phyloP scores from a whole-genome alignment of 176 grass and related monocot species.

The Secale cereale region DNA sequence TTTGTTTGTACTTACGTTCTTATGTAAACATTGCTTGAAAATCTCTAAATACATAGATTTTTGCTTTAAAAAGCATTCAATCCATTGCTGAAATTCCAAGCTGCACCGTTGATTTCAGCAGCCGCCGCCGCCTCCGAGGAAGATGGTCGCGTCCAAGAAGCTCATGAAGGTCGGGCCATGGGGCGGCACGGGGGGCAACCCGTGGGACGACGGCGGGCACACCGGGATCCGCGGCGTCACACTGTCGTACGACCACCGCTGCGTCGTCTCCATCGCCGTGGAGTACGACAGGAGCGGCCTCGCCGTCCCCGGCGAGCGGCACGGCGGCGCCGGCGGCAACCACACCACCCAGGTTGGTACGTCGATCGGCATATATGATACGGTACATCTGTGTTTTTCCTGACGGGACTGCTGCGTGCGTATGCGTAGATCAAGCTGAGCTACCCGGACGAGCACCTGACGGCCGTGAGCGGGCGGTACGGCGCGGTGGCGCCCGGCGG shows the following conservation, averaged over 20 bases:
- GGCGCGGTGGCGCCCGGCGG: slow-evolving; percentile 7
- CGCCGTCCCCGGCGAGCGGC: slow-evolving; percentile 29
- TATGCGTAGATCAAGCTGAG: slow-evolving; percentile 23
- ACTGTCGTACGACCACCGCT: slow-evolving; percentile 36
- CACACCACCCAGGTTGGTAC: slow-evolving; percentile 33
- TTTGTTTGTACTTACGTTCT: not conserved
- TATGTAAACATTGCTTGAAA: not conserved
- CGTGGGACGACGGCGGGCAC: slow-evolving; percentile 50
- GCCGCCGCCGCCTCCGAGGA: slow-evolving; percentile 8
- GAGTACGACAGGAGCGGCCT: slow-evolving; percentile 38
- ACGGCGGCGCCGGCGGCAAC: slow-evolving; percentile 27
- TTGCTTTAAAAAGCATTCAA: not conserved
- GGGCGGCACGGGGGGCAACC: slow-evolving; percentile 38
- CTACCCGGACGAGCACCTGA: slow-evolving; percentile 44
- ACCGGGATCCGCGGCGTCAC: slow-evolving; percentile 42
- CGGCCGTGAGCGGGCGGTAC: slow-evolving; percentile 36
- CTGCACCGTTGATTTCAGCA: not conserved
- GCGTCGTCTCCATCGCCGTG: slow-evolving; percentile 26
- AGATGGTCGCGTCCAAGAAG: slow-evolving; percentile 43
- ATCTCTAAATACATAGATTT: not conserved
- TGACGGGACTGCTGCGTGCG: not conserved
- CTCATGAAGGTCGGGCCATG: slow-evolving; percentile 50
- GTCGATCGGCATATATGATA: not conserved
- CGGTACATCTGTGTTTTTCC: not conserved
- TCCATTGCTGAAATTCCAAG: not conserved